Evolutionary conservation across 73 alveolate genomes (phyloP).

Genomic region (Tetrahymena thermophila): DNA sequence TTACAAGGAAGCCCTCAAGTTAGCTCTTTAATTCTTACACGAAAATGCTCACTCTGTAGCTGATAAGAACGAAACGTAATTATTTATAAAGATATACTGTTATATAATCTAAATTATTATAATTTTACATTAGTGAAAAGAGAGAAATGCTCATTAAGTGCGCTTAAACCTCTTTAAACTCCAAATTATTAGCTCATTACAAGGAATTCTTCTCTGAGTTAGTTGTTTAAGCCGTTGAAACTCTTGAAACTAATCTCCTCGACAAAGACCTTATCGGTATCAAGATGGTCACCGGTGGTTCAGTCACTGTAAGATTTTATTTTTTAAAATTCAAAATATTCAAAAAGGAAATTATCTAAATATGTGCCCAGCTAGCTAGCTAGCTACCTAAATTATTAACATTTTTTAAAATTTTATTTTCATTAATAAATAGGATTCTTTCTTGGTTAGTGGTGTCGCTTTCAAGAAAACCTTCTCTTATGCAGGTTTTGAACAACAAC

Average conservation of each 20-base stretch:
- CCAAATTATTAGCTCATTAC: slow-evolving; percentile 69
- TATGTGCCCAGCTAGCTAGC: too few relatives aligned
- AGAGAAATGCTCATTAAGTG: slow-evolving; percentile 80
- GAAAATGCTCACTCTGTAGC: slow-evolving; percentile 65
- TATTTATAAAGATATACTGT: not conserved
- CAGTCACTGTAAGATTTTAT: slow-evolving; percentile 41
- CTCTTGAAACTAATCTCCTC: slow-evolving; percentile 73
- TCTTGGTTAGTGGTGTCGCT: slow-evolving; percentile 93
- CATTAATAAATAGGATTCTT: slow-evolving; percentile 43
- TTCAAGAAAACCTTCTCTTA: slow-evolving; percentile 94
- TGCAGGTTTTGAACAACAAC: slow-evolving; percentile 97
- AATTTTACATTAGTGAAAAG: slow-evolving; percentile 28
- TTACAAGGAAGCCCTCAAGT: slow-evolving; percentile 68
- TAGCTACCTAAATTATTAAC: too few relatives aligned
- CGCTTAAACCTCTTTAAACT: slow-evolving; percentile 80
- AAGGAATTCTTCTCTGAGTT: slow-evolving; percentile 94
- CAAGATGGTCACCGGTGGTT: slow-evolving; percentile 90
- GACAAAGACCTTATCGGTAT: slow-evolving; percentile 80
- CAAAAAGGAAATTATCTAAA: too few relatives aligned
- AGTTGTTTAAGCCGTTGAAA: slow-evolving; percentile 91
- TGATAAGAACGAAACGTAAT: slow-evolving; percentile 46
- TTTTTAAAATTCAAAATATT: not conserved
- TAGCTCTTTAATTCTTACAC: slow-evolving; percentile 61
- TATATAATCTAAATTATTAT: not conserved
- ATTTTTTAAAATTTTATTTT: not conserved